Base-by-base conservation (phyloP, 2,329 filamentous ascomycete genomes). In the Pseudogymnoascus sp. region DNA sequence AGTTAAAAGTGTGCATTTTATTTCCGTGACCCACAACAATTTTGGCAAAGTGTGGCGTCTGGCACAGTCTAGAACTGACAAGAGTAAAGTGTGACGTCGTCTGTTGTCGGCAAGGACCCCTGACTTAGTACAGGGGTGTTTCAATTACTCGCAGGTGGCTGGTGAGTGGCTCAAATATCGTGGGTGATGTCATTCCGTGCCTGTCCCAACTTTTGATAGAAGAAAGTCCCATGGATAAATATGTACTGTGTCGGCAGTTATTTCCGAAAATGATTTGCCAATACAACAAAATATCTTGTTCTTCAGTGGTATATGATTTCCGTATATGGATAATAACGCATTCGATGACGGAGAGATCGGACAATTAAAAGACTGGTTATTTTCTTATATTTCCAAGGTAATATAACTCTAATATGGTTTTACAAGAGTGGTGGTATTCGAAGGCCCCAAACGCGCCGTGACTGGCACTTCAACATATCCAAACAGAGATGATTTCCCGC, bases 341-440 rank as follows among this genome's bases (percentile, higher is more conserved):
- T n/a, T 32, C 28, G 16, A 22, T 32, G 47, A 54, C 47, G 28
- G 32, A 12, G 12, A 12, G 20, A 43, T 14, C 7, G 14, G 18
- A 54, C 22, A 25, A 25, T 25, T 25, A 25, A 25, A 25, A 25
- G 43, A 18, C 25, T 30, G 43, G 43, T 50, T 50, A 50, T 50
- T 16, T 30, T 50, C 43, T 50, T 30, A 30, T 18, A 50, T 50
- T 50, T 54, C 47, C 47, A 54, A 54, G 47, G 47, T 6, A 28
- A 54, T 54, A 54, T 54, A 20, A 54, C n/a, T 54, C 43, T 30
- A 54, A 32, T 32, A 54, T 54, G 11, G n/a, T 54, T 54, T 54
- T 54, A 54, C 47, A 54, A 32, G 47, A 54, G 47, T 54, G 47
- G 47, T 32, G 47, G 47, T 54, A 54, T 54, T 32, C 47, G 47